Evolutionary conservation across 306 rosid species (phyloP).

Genomic region (barrel medic (Medicago truncatula)): DNA sequence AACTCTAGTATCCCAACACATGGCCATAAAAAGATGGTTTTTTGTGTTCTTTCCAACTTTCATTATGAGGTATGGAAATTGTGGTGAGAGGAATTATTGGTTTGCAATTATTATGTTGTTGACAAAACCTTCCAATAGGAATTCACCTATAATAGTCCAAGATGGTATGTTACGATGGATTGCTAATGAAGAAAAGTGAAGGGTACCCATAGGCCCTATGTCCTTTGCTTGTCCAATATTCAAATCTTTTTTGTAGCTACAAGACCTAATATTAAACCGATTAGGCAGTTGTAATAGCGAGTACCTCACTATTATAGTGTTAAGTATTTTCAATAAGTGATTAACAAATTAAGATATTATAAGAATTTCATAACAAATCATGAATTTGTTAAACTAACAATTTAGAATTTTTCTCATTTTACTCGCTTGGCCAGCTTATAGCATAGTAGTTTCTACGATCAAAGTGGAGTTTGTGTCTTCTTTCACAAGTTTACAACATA

Average conservation of each 20-base stretch:
- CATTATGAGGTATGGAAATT: constrained; percentile 11
- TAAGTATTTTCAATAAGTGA: no score
- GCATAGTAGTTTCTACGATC: no score
- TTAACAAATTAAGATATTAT: no score
- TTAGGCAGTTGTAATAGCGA: no score
- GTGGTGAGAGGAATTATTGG: constrained; percentile 49
- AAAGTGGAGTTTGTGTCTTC: no score
- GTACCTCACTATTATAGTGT: no score
- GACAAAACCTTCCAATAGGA: constrained; percentile 22
- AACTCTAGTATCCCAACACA: background rate
- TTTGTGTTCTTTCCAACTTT: constrained; percentile 19
- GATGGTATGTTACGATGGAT: constrained; percentile 37
- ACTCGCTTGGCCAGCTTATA: no score
- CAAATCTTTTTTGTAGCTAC: background rate
- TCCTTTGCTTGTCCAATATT: constrained; percentile 20
- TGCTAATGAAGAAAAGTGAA: constrained; percentile 40
- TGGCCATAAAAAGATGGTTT: constrained; percentile 21
- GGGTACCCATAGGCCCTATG: constrained; percentile 1
- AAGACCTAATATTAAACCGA: no score
- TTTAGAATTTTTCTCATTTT: no score
- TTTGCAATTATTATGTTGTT: constrained; percentile 40
- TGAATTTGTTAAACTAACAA: no score
- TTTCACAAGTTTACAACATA: no score
- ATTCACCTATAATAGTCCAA: constrained; percentile 4
- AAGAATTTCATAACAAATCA: no score